These are phyloP conservation scores for Aspergillus pseudotamarii DNA, from an alignment of 2,329 filamentous ascomycete genomes.

Conservation along the genomic window DNA sequence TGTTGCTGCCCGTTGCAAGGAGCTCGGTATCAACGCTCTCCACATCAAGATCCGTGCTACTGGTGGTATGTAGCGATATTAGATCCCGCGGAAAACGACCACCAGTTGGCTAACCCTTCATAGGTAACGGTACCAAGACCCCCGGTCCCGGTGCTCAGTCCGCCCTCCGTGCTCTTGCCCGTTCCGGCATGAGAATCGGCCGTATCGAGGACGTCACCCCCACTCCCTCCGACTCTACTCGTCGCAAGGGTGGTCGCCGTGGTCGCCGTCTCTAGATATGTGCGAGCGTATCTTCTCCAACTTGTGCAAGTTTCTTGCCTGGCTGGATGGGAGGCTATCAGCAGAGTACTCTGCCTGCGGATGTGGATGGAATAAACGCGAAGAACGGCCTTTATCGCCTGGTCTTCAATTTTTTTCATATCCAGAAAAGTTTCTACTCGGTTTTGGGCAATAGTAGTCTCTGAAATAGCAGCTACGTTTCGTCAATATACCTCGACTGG, in stretches of 20 bases:
- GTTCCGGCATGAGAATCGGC: constrained; percentile 99
- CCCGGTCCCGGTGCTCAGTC: constrained; percentile 98
- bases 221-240: constrained; percentile 97
- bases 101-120: not conserved
- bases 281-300: constrained; percentile 35
- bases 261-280: constrained; percentile 95
- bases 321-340: constrained; percentile 37
- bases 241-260: constrained; percentile 99
- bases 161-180: constrained; percentile 95
- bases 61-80: constrained; percentile 69
- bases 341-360: constrained; percentile 37
- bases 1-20: constrained; percentile 87
- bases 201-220: constrained; percentile 99
- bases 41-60: constrained; percentile 99
- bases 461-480: constrained; percentile 25
- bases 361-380: constrained; percentile 55
- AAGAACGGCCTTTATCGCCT: constrained; percentile 56
- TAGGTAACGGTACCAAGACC: constrained; percentile 99
- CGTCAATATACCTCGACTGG: constrained; percentile 23
- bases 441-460: constrained; percentile 30
- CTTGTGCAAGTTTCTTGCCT: constrained; percentile 30
- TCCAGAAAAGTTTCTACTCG: constrained; percentile 35
- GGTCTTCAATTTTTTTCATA: constrained; percentile 52
- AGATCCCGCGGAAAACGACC: not conserved
- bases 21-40: constrained; percentile 87